Evolutionary conservation across 768 basidiomycete species (phyloP).

Genomic region (Rhodotorula sphaerocarpa): DNA sequence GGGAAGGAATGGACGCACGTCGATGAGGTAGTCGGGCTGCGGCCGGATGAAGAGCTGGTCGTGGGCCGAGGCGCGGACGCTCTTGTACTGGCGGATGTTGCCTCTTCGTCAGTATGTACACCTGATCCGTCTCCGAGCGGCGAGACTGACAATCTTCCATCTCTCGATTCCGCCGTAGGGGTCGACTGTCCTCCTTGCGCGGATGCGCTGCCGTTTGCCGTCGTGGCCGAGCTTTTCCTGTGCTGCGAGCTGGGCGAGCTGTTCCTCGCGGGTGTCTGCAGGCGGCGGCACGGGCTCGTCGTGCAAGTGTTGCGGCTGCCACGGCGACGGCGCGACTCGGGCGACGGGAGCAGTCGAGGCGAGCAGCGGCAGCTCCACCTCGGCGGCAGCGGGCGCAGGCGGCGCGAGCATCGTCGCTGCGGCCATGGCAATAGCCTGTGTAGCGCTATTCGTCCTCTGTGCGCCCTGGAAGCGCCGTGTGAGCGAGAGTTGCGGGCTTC

Average conservation of each 20-base stretch:
- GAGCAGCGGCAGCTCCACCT: neutral
- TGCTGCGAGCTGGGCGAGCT: conserved; percentile 60
- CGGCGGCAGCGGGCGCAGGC: too few species aligned
- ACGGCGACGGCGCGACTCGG: conserved; percentile 42
- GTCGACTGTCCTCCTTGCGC: conserved; percentile 80
- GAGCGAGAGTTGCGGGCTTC: too few species aligned
- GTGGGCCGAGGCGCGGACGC: conserved; percentile 3
- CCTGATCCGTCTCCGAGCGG: neutral
- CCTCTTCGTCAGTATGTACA: too few species aligned
- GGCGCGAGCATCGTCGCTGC: too few species aligned
- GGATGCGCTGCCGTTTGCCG: conserved; percentile 39
- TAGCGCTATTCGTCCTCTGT: too few species aligned
- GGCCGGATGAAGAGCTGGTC: conserved; percentile 53
- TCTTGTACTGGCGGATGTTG: conserved; percentile 27
- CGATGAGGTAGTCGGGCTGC: conserved; percentile 70
- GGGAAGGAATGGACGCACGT: conserved; percentile 58
- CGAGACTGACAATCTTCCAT: conserved; percentile 64
- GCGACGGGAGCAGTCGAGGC: neutral
- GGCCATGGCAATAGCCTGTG: too few species aligned
- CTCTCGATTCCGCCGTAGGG: conserved; percentile 81
- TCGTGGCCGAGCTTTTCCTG: conserved; percentile 61
- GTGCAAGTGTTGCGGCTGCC: conserved; percentile 65
- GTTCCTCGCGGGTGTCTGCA: conserved; percentile 69
- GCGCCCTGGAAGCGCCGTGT: too few species aligned
- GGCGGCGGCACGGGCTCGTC: conserved; percentile 61